Conservation (phyloP, 768 basidiomycete species). For the Glaciozyma antarctica region DNA sequence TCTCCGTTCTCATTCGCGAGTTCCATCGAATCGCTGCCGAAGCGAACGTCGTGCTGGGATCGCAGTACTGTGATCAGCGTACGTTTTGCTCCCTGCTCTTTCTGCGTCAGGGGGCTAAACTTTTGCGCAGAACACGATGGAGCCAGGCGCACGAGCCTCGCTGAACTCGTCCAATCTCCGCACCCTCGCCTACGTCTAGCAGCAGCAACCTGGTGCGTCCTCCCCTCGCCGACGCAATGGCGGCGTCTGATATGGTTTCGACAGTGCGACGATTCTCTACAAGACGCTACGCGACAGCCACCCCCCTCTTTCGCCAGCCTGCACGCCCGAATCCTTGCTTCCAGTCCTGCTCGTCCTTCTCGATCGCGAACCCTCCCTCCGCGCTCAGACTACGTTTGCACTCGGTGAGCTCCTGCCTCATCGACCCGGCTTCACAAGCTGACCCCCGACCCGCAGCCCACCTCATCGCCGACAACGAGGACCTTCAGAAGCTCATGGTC, state of each 20-base stretch:
- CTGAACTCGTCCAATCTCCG: slow-evolving; percentile 2
- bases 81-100: background rate
- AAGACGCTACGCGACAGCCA: background rate
- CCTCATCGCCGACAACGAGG: slow-evolving; percentile 60
- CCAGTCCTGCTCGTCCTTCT: slow-evolving; percentile 21
- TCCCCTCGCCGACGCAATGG: background rate
- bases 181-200: slow-evolving; percentile 16
- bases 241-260: too few species aligned
- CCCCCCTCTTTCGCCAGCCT: background rate
- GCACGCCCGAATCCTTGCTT: slow-evolving; percentile 7
- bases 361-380: slow-evolving; percentile 9
- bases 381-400: slow-evolving; percentile 14
- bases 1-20: slow-evolving; percentile 10
- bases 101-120: background rate
- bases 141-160: background rate
- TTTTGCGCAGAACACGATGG: background rate
- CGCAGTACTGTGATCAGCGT: too few species aligned
- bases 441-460: slow-evolving; percentile 43
- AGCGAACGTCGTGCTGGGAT: background rate
- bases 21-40: background rate
- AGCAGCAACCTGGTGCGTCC: slow-evolving; percentile 1
- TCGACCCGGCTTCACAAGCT: background rate
- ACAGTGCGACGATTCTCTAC: background rate
- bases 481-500: slow-evolving; percentile 57
- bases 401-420: slow-evolving; percentile 11